Percentiles rank a stretch among this genome's conserved stretches.
Conservation (phyloP, 2,329 filamentous ascomycete species). For the Arthrobotrys megalospora region DNA sequence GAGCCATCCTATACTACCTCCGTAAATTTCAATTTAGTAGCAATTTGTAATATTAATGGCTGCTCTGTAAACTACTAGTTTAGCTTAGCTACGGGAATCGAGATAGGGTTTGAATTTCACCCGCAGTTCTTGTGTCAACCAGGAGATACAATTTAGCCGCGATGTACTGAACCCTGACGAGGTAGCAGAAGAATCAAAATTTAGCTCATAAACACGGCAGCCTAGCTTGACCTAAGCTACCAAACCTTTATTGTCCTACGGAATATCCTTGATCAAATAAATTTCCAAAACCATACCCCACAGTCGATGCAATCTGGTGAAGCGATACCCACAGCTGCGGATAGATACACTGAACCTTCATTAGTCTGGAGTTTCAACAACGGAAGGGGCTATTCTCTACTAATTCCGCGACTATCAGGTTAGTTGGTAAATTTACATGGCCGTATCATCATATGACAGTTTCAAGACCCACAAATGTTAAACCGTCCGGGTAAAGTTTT, state of each 20-base stretch:
- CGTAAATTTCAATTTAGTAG: too few relatives aligned
- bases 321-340: background rate
- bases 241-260: background rate
- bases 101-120: background rate
- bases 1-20: too few relatives aligned
- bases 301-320: background rate
- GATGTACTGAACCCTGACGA: constrained; percentile 7
- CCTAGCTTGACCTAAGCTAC: background rate
- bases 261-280: background rate
- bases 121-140: constrained; percentile 1
- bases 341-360: background rate
- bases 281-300: background rate
- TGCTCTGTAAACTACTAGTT: too few relatives aligned
- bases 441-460: constrained; percentile 10
- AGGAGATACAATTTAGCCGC: constrained; percentile 24
- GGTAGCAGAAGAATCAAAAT: background rate
- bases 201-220: constrained; percentile 1
- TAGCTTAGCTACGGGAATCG: too few relatives aligned
- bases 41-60: too few relatives aligned
- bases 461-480: constrained; percentile 1
- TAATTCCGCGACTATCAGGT: background rate
- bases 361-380: background rate
- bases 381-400: background rate
- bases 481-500: background rate
- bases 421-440: background rate